Evolutionary conservation across 352 stramenopile species (phyloP).

Genomic region (Globisporangium viniferum): DNA sequence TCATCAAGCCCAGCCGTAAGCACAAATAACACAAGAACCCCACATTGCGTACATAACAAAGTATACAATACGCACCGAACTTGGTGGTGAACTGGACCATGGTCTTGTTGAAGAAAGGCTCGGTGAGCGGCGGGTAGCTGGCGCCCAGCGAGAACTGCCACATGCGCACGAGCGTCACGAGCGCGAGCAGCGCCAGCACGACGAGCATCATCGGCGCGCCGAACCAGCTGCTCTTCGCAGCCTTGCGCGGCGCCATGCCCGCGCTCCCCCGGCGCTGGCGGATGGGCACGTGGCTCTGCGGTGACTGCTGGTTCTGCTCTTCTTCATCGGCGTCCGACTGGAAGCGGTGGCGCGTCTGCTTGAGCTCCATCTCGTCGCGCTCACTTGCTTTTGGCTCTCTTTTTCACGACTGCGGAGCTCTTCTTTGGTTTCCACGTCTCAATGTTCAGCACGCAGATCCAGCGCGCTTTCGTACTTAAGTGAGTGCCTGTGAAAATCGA

Average conservation of each 20-base stretch:
- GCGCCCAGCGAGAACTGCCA: slow-evolving; percentile 53
- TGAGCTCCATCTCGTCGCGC: slow-evolving; percentile 3
- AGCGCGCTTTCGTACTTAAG: too few relatives aligned
- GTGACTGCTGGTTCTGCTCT: slow-evolving; percentile 1
- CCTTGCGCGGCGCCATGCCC: slow-evolving; percentile 3
- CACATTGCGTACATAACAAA: neutral
- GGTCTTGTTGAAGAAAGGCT: slow-evolving; percentile 73
- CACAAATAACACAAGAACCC: neutral
- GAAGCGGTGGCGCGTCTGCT: slow-evolving; percentile 20
- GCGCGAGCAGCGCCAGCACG: slow-evolving; percentile 44
- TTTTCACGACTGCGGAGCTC: neutral
- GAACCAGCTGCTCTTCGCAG: slow-evolving; percentile 25
- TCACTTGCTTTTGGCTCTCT: neutral
- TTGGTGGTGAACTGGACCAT: slow-evolving; percentile 84
- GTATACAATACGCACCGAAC: slow-evolving; percentile 34
- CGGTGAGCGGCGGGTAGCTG: slow-evolving; percentile 39
- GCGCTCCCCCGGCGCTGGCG: neutral
- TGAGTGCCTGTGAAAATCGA: neutral
- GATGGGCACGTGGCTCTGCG: neutral
- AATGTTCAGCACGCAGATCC: neutral
- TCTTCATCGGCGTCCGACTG: slow-evolving; percentile 26
- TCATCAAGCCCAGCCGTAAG: neutral
- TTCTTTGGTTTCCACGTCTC: slow-evolving; percentile 1
- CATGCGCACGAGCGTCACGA: slow-evolving; percentile 60
- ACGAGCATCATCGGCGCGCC: slow-evolving; percentile 37